Base-by-base conservation (phyloP, 257 asterid genomes). In the Thymus quinquecostatus region DNA sequence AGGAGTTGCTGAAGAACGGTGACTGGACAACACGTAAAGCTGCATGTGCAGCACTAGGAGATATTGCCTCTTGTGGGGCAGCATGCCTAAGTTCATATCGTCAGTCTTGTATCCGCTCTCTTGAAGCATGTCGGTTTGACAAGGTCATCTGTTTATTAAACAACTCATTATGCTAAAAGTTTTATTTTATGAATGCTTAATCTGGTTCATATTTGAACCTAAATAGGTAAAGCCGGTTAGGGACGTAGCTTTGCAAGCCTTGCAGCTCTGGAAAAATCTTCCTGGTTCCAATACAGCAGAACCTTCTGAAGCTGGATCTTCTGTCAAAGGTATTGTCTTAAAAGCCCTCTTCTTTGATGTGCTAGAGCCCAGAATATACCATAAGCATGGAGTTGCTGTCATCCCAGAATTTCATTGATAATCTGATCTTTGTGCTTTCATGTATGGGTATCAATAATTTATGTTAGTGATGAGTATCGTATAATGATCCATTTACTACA, bases 21-120 rank as follows among this genome's bases (percentile, higher is more conserved):
- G 99, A 94, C 67, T 94, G 99, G 99, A 76, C 89, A 72, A 88
- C 97, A 65, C 92, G 99, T 43, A 94, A 91, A 84, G 87, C 97
- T 76, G 95, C 96, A 72, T 88, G 91, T 61, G 75, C 85, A 62
- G 97, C 96, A 56, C 77, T 91, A 38, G 96, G 96, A 51, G 97
- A 91, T 66, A 88, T 94, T 80, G 95, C 97, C 76, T 91, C 97
- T 59, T 81, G 82, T 67, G 88, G 91, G 65, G 95, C 90, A 72
- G 81, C 86, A 60, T 86, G 82, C 82, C 82, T 86, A 71, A 78
- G 83, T 64, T 76, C 96, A 62, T 89, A 86, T 80, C 94, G 83
- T 73, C 60, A 83, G 55, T 89, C 97, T 71, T 79, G 88, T 75
- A 79, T 88, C 69, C 83, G 87, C 53, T 76, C 85, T 79, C 95